phyloP scores from a whole-genome alignment of 1,139 yeast genomes.

The Candida sojae region DNA sequence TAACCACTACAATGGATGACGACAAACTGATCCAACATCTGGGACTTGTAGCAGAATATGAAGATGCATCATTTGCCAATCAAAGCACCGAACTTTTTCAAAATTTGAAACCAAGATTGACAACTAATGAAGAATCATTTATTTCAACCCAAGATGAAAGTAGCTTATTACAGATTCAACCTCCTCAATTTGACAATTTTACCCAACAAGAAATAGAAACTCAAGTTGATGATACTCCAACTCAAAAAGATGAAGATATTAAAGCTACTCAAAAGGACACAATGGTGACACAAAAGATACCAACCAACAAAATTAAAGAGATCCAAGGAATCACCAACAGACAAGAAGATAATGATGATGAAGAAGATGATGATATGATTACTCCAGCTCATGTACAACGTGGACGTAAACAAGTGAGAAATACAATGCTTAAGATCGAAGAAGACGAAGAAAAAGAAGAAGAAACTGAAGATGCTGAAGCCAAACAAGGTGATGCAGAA shows the following conservation, averaged over 20 bases:
- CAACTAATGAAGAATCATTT: slow-evolving; percentile 6
- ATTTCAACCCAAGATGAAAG: slow-evolving; percentile 8
- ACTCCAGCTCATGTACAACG: slow-evolving; percentile 27
- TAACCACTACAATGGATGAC: slow-evolving; percentile 1
- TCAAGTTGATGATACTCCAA: slow-evolving; percentile 17
- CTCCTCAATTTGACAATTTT: slow-evolving; percentile 18
- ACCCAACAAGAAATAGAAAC: slow-evolving; percentile 13
- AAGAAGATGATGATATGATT: slow-evolving; percentile 26
- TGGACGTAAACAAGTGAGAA: slow-evolving; percentile 26
- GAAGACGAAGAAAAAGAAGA: slow-evolving; percentile 23
- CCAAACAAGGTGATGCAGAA: slow-evolving; percentile 19
- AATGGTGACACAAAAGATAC: slow-evolving; percentile 10
- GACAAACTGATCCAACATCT: not conserved
- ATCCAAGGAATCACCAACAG: not conserved
- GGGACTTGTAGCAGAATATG: not conserved
- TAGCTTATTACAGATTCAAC: not conserved
- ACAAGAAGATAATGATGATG: not conserved
- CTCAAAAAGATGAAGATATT: slow-evolving; percentile 18
- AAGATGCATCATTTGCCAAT: slow-evolving; percentile 1
- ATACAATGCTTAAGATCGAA: slow-evolving; percentile 17
- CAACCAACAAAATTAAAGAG: not conserved
- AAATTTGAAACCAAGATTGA: slow-evolving; percentile 30
- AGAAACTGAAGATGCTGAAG: slow-evolving; percentile 15
- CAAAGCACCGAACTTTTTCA: slow-evolving; percentile 24
- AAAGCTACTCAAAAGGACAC: slow-evolving; percentile 15